These are phyloP conservation scores for Pleurotus sapidus DNA, from an alignment of 768 basidiomycete species.

Conservation along the genomic window DNA sequence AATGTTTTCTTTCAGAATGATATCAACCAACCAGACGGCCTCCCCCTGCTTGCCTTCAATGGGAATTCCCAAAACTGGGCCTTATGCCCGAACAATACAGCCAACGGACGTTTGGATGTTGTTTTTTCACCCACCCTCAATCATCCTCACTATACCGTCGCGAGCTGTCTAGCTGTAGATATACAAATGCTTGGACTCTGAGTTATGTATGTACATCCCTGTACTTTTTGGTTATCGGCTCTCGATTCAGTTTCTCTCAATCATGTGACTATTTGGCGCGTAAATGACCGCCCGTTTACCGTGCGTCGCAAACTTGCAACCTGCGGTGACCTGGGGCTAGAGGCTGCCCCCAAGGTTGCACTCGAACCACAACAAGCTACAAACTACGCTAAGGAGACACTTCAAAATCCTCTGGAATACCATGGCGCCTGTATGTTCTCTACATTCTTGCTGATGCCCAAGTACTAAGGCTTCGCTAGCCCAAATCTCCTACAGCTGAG, in stretches of 20 bases:
- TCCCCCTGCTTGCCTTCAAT: constrained; percentile 34
- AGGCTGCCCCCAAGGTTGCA: too few species aligned
- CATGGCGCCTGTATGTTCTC: too few species aligned
- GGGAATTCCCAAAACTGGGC: constrained; percentile 37
- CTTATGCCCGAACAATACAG: constrained; percentile 39
- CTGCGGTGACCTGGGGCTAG: too few species aligned
- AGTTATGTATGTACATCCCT: neutral
- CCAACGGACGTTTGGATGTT: constrained; percentile 37
- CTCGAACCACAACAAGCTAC: too few species aligned
- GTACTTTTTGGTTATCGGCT: neutral
- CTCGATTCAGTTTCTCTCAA: too few species aligned
- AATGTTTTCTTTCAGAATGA: constrained; percentile 2
- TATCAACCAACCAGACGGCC: constrained; percentile 18
- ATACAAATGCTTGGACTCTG: constrained; percentile 24
- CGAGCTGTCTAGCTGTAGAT: constrained; percentile 33
- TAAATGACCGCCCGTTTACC: neutral
- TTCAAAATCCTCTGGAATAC: too few species aligned
- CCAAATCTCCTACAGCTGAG: neutral
- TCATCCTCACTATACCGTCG: constrained; percentile 37
- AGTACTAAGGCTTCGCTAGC: neutral
- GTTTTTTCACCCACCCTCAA: constrained; percentile 41
- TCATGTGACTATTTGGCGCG: neutral
- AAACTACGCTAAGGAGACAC: too few species aligned
- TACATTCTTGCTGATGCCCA: too few species aligned
- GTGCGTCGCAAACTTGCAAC: too few species aligned